Base-by-base conservation (phyloP, 192 early-diverging fungal species). In the Paraglomus brasilianum region DNA sequence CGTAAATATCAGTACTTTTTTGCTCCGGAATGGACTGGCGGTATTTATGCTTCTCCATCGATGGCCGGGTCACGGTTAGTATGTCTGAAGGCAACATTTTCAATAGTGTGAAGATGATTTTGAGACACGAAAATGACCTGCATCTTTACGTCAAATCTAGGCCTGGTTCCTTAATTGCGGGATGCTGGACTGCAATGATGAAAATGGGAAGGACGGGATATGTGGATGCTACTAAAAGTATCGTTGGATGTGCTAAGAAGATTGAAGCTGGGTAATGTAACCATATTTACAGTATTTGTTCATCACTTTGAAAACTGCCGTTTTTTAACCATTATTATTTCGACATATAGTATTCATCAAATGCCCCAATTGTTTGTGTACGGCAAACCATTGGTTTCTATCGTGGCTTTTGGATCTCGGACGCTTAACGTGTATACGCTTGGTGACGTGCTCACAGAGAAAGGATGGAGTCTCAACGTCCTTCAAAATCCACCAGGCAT, bases 1-100 rank as follows among this genome's bases (percentile, higher is more conserved):
- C 86, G 95, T 63, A 92, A 91, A 65, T 92, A 89, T 81, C 94
- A 96, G 77, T 98, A 96, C 78, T 97, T 95, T 74, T 84, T 91
- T 51, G 78, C 81, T n/a, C 79, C 93, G 4, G 91, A 94, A 44
- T 98, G 95, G 95, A 87, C 93, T 2, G 96, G 93, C 42, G 96
- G 96, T 70, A 93, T 98, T 68, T 98, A 98, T 78, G 93, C 91
- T 9, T 94, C 92, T 56, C 96, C 96, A 8, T 86, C 88, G 24
- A 87, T 95, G 44, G 92, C 95, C 15, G 96, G 96, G 38, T 96
- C 94, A 41, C 85, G 91, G 75, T 83, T 79, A 64, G 56, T n/a
- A 36, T 14, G 22, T 48, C n/a, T 0, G 15, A 44, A 62, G 41
- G 13, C 43, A 10, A 0, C 50, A 11, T 40, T 61, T 61, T 15